Base-by-base conservation (phyloP, 139 green algal genomes). In the Eudorina sp. region DNA sequence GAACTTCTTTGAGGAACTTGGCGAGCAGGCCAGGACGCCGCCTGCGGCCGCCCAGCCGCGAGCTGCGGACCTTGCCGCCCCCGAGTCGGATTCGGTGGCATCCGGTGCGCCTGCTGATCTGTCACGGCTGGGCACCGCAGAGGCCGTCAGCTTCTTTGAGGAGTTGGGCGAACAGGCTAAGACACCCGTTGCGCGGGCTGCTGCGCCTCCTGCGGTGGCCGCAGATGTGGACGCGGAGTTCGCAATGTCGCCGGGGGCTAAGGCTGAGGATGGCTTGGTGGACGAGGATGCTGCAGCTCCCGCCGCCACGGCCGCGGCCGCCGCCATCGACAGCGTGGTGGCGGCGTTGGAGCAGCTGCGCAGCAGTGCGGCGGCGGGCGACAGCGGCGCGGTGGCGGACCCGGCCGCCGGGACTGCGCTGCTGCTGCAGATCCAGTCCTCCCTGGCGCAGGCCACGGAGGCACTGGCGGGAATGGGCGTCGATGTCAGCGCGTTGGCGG, bases 401-500 rank as follows among this genome's bases (percentile, higher is more conserved):
- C 70, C 23, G 16, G 27, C 21, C 19, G 14, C 38, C 29, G 4
- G 60, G 41, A 76, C 58, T 0, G 62, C 81, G 0, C 45, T 87
- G 62, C 66, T 87, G 45, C 45, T 46, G 81, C 64, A 78, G 45
- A 78, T 87, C n/a, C 81, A 79, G 23, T 25, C 81, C 45, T 79
- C 81, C 2, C 66, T 87, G 19, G 62, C 64, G 23, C 31, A 66
- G 18, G 81, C 81, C 31, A 87, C 81, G 16, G 9, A 43, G 40
- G 81, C 81, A 0, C 64, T 87, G 21, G 81, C 81, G 46, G 81
- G 64, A 21, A 66, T 87, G 62, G 81, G 81, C 62, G 31, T 79
- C 4, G 81, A 87, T 36, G 64, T 87, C 14, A 51, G 64, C 45
- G 62, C 81, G 29, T 45, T 87, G 36, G 46, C 81, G 9, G 66